Evolutionary conservation across 2,329 filamentous ascomycete species (phyloP).

Genomic region (Hypoxylon sp.): DNA sequence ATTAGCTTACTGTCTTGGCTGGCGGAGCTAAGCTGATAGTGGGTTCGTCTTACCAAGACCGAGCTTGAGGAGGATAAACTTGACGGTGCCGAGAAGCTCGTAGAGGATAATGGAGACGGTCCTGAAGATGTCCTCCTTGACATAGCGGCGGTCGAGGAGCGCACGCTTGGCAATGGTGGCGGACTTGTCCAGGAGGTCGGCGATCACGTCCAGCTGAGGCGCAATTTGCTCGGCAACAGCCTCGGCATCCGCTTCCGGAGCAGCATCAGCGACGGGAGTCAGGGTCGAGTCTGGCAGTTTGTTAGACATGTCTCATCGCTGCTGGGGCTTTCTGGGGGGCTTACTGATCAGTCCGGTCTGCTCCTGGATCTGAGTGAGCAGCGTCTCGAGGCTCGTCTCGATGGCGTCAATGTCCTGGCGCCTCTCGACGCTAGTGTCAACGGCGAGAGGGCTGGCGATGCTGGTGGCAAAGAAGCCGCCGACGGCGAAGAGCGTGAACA

Average conservation of each 20-base stretch:
- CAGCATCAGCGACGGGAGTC: slow-evolving; percentile 33
- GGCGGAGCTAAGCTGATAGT: background rate
- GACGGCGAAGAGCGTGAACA: slow-evolving; percentile 44
- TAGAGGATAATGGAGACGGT: slow-evolving; percentile 43
- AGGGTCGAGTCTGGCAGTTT: slow-evolving; percentile 39
- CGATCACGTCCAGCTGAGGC: slow-evolving; percentile 42
- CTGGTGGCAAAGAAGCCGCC: slow-evolving; percentile 44
- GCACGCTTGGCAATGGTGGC: slow-evolving; percentile 41
- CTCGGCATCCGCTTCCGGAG: slow-evolving; percentile 34
- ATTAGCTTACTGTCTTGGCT: slow-evolving; percentile 17
- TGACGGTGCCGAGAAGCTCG: slow-evolving; percentile 44
- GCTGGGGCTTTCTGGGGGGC: slow-evolving; percentile 5
- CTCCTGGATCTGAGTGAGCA: slow-evolving; percentile 42
- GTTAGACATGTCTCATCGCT: slow-evolving; percentile 26
- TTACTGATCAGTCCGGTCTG: slow-evolving; percentile 46
- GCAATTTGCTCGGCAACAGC: slow-evolving; percentile 38
- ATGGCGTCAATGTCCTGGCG: slow-evolving; percentile 45
- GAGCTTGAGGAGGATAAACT: slow-evolving; percentile 47
- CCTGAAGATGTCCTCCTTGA: slow-evolving; percentile 44
- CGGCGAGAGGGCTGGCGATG: slow-evolving; percentile 43
- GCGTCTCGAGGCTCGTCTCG: slow-evolving; percentile 37
- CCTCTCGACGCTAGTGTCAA: slow-evolving; percentile 37
- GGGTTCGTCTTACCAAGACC: slow-evolving; percentile 43
- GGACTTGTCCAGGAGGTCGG: slow-evolving; percentile 39
- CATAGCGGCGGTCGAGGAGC: slow-evolving; percentile 32